Evolutionary conservation across 305 asterid genomes (phyloP).

Genomic region (Fraxinus platypoda): DNA sequence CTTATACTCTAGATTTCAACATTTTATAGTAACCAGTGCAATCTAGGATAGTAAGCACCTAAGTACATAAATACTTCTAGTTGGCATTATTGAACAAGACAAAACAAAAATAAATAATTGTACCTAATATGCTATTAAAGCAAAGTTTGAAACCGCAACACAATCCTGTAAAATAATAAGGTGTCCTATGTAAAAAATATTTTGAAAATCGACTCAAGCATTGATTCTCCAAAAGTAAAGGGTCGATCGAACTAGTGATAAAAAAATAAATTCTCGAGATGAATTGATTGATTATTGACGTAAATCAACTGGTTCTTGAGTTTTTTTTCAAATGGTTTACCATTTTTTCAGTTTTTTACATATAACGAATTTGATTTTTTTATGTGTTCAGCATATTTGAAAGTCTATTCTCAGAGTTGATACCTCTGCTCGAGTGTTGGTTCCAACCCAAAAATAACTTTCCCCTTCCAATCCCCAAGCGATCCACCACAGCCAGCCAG

Average conservation of each 20-base stretch:
- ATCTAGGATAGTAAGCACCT: neutral
- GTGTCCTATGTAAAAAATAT: too few species aligned
- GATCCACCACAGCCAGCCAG: too few species aligned
- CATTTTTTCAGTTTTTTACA: neutral
- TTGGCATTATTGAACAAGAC: neutral
- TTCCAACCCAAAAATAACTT: too few species aligned
- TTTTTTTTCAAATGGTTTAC: neutral
- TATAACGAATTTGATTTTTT: too few species aligned
- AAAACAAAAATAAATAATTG: too few species aligned
- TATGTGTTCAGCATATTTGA: too few species aligned
- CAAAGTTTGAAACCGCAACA: neutral
- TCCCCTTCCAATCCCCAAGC: too few species aligned
- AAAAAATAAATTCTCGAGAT: neutral
- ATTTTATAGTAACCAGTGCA: neutral
- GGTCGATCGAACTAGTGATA: neutral
- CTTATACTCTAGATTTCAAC: constrained; percentile 7
- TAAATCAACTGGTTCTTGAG: neutral
- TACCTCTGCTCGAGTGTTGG: too few species aligned
- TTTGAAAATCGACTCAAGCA: neutral
- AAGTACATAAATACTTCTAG: neutral
- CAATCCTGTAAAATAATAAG: neutral
- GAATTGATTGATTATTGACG: too few species aligned
- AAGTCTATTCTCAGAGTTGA: too few species aligned
- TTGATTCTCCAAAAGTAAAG: neutral
- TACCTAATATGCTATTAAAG: neutral